These are phyloP conservation scores for Fusarium continuum DNA, from an alignment of 2,329 filamentous ascomycete species.

Conservation along the genomic window DNA sequence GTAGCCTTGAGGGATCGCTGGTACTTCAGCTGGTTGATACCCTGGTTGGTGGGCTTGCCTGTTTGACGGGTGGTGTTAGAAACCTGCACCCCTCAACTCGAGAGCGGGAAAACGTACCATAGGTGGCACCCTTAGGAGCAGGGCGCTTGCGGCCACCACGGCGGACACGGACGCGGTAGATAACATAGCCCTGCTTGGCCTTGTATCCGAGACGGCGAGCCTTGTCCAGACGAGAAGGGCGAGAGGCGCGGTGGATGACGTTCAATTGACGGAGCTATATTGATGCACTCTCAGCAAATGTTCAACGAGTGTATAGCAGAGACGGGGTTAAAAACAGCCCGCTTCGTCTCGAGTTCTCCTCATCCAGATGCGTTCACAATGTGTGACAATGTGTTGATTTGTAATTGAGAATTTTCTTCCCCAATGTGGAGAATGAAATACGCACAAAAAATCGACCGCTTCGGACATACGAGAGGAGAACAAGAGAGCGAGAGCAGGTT, in stretches of 20 bases:
- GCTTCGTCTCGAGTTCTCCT: conserved; percentile 15
- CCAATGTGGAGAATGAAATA: conserved; percentile 21
- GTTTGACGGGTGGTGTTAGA: conserved; percentile 43
- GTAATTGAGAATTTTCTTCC: conserved; percentile 29
- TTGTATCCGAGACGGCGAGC: conserved; percentile 99
- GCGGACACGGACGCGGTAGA: conserved; percentile 99
- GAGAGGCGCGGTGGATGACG: conserved; percentile 98
- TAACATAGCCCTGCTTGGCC: conserved; percentile 99
- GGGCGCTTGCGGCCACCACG: conserved; percentile 99
- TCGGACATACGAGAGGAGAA: conserved; percentile 17
- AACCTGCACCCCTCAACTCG: not conserved
- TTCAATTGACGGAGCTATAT: conserved; percentile 99
- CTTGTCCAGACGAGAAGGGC: conserved; percentile 99
- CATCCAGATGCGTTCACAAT: not conserved
- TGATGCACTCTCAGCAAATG: conserved; percentile 99
- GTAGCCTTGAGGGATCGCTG: conserved; percentile 98
- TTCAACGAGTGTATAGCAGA: conserved; percentile 99
- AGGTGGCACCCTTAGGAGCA: conserved; percentile 97
- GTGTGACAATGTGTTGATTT: not conserved
- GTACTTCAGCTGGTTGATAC: conserved; percentile 99
- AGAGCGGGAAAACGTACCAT: conserved; percentile 71
- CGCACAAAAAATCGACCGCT: conserved; percentile 20
- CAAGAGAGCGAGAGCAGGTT: conserved; percentile 32
- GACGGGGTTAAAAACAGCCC: conserved; percentile 38
- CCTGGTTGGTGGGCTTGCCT: conserved; percentile 99